A percentile compares a stretch with the other conserved stretches of the same genome.
phyloP scores from a whole-genome alignment of 345 rosid species.

The Acer yangbiense region DNA sequence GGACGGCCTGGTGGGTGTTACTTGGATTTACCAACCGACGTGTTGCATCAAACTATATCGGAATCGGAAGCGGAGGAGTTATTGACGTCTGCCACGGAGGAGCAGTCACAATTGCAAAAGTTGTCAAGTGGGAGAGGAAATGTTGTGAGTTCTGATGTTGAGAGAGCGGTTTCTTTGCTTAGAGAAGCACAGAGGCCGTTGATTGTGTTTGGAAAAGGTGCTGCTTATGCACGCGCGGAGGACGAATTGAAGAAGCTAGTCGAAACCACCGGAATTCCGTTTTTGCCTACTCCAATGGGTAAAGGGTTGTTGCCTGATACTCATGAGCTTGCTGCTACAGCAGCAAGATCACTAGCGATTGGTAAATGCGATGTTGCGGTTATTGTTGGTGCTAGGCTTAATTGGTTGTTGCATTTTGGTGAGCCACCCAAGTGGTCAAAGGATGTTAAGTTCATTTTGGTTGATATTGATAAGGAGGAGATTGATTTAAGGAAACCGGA shows the following conservation, averaged over 20 bases:
- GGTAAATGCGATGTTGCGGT: conserved; percentile 94
- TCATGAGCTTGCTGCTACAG: conserved; percentile 82
- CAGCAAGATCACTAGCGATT: conserved; percentile 93
- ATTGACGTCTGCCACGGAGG: conserved; percentile 35
- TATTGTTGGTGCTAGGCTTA: conserved; percentile 92
- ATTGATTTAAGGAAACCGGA: conserved; percentile 76
- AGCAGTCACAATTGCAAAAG: not conserved
- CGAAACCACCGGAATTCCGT: conserved; percentile 79
- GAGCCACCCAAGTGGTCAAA: conserved; percentile 91
- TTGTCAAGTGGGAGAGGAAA: conserved; percentile 19
- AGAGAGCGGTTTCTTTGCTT: conserved; percentile 60
- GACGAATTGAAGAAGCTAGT: conserved; percentile 69
- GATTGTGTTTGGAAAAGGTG: conserved; percentile 93
- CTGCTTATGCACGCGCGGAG: conserved; percentile 84
- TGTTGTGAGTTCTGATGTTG: conserved; percentile 50
- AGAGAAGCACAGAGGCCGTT: conserved; percentile 82
- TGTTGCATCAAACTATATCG: conserved; percentile 69
- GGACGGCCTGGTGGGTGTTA: conserved; percentile 96
- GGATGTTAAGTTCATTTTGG: conserved; percentile 80
- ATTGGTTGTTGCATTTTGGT: conserved; percentile 96
- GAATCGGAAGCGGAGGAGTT: conserved; percentile 70
- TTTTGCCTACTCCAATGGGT: conserved; percentile 97
- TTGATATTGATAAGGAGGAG: conserved; percentile 79
- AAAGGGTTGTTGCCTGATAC: conserved; percentile 93
- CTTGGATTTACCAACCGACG: conserved; percentile 86